These are phyloP conservation scores for Akanthomyces muscarius DNA, from an alignment of 2,329 filamentous ascomycete species.

Conservation along the genomic window DNA sequence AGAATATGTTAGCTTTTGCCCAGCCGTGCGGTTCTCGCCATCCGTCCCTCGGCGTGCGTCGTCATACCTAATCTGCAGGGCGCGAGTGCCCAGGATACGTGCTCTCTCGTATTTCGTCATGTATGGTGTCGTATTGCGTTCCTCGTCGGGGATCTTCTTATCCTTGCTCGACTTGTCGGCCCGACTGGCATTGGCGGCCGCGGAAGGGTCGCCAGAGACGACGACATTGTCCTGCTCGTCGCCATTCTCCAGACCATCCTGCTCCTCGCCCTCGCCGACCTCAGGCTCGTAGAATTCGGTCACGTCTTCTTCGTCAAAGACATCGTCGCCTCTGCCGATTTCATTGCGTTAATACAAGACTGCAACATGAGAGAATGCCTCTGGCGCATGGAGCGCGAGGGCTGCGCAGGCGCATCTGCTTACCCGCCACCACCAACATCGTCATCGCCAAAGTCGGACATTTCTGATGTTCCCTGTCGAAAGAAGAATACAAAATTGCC, in stretches of 20 bases:
- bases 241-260: constrained; percentile 48
- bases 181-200: constrained; percentile 52
- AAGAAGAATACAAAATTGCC: neutral
- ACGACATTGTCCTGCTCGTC: constrained; percentile 58
- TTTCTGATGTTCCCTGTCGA: constrained; percentile 31
- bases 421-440: constrained; percentile 56
- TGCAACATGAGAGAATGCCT: neutral
- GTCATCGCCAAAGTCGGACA: constrained; percentile 73
- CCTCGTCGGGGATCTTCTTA: constrained; percentile 86
- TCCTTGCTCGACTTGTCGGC: constrained; percentile 59
- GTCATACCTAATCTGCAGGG: constrained; percentile 86
- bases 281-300: constrained; percentile 55
- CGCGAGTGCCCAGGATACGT: constrained; percentile 86
- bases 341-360: neutral
- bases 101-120: constrained; percentile 99
- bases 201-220: constrained; percentile 58
- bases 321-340: constrained; percentile 58
- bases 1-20: constrained; percentile 20
- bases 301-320: constrained; percentile 67
- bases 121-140: constrained; percentile 91
- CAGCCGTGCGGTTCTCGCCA: neutral
- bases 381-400: constrained; percentile 13
- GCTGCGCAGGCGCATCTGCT: constrained; percentile 27
- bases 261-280: constrained; percentile 51
- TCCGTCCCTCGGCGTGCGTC: neutral